Evolutionary conservation across 2,329 filamentous ascomycete species (phyloP).

Genomic region (Paecilomyces variotii): DNA sequence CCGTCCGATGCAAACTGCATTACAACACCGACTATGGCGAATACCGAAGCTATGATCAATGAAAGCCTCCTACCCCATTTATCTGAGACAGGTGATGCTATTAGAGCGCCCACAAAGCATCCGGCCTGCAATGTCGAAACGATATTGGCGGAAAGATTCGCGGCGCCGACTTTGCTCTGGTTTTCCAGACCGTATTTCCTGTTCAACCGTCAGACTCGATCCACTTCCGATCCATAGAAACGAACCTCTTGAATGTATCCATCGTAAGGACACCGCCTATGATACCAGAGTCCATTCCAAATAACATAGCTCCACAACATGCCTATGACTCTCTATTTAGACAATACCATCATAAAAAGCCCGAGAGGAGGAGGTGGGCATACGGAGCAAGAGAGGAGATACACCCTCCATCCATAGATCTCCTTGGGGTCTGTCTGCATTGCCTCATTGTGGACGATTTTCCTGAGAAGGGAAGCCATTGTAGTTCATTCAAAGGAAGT

Average conservation of each 20-base stretch:
- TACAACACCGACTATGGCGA: constrained; percentile 55
- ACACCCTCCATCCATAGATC: constrained; percentile 64
- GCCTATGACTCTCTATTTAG: constrained; percentile 25
- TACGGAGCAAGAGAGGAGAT: constrained; percentile 53
- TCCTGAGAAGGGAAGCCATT: constrained; percentile 43
- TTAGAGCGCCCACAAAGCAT: constrained; percentile 41
- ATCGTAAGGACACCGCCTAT: constrained; percentile 61
- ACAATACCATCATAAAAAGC: background rate
- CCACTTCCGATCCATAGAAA: background rate
- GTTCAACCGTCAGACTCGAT: constrained; percentile 14
- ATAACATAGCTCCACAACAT: constrained; percentile 63
- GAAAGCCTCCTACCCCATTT: constrained; percentile 47
- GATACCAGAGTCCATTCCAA: constrained; percentile 59
- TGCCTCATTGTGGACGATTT: constrained; percentile 60
- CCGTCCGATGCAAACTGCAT: constrained; percentile 55
- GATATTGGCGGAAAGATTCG: constrained; percentile 26
- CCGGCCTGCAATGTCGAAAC: constrained; percentile 65
- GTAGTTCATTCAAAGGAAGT: constrained; percentile 4
- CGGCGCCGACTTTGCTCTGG: background rate
- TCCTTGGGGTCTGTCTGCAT: constrained; percentile 60
- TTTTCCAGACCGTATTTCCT: constrained; percentile 46
- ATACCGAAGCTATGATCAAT: constrained; percentile 48
- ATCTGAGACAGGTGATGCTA: constrained; percentile 36
- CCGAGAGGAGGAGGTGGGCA: constrained; percentile 8
- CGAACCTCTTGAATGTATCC: constrained; percentile 48